A percentile compares a stretch with the other conserved stretches of the same genome.
phyloP scores from a whole-genome alignment of 805 yeast species.

The Metschnikowia kofuensis region DNA sequence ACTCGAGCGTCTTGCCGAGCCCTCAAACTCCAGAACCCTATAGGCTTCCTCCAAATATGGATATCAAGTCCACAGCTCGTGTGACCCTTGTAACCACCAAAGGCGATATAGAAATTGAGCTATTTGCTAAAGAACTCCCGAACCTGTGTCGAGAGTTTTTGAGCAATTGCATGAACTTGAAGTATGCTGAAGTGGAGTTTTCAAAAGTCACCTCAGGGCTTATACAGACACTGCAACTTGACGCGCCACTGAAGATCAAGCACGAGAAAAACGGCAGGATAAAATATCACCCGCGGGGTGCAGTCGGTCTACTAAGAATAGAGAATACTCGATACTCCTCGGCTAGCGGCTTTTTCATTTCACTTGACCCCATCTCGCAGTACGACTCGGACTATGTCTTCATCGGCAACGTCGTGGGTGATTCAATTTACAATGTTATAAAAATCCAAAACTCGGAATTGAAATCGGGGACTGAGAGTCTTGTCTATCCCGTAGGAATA shows the following conservation, averaged over 20 bases:
- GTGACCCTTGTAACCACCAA: constrained; percentile 55
- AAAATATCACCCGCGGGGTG: constrained; percentile 50
- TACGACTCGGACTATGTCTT: constrained; percentile 40
- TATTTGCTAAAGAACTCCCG: constrained; percentile 72
- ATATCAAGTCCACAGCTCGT: constrained; percentile 59
- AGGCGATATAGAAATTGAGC: constrained; percentile 57
- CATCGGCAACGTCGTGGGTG: constrained; percentile 59
- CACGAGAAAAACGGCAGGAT: constrained; percentile 53
- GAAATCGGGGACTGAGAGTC: constrained; percentile 35
- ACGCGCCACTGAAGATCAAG: constrained; percentile 9
- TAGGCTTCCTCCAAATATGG: constrained; percentile 21
- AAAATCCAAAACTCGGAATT: constrained; percentile 49
- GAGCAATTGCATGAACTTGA: constrained; percentile 43
- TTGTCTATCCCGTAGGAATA: constrained; percentile 52
- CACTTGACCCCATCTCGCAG: constrained; percentile 45
- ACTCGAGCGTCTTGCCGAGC: too few relatives aligned
- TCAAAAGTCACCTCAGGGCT: constrained; percentile 34
- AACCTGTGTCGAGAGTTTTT: constrained; percentile 45
- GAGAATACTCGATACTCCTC: constrained; percentile 15
- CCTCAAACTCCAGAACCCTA: neutral
- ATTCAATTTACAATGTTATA: constrained; percentile 50
- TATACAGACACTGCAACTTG: constrained; percentile 13
- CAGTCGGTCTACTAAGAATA: constrained; percentile 47
- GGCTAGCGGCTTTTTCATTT: constrained; percentile 33
- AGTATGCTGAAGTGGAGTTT: constrained; percentile 42